phyloP scores from a whole-genome alignment of 768 basidiomycete genomes.

The Cubamyces lactineus region DNA sequence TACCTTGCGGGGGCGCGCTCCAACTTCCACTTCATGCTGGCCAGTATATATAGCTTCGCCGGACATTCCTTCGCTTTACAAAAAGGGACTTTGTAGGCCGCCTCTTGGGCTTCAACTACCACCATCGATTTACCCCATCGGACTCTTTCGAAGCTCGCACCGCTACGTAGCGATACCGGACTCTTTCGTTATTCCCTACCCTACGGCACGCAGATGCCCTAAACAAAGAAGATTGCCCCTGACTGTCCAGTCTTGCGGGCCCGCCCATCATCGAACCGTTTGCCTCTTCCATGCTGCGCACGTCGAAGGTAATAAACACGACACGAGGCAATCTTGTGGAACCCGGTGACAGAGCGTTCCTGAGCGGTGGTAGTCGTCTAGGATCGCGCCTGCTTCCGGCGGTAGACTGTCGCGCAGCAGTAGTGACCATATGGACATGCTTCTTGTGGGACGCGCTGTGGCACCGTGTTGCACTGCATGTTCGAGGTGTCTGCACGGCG shows the following conservation, averaged over 20 bases:
- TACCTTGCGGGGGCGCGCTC: not conserved
- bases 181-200: constrained; percentile 7
- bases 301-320: not conserved
- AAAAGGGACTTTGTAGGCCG: constrained; percentile 19
- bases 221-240: constrained; percentile 5
- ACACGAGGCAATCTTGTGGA: not conserved
- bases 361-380: not conserved
- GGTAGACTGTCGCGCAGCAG: not conserved
- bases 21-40: constrained; percentile 10
- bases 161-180: constrained; percentile 18
- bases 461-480: constrained; percentile 2
- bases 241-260: not conserved
- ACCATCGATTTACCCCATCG: not conserved
- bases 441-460: constrained; percentile 7
- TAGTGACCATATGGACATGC: constrained; percentile 5
- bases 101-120: too few relatives aligned
- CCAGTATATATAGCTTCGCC: constrained; percentile 14
- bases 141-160: constrained; percentile 8
- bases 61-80: not conserved
- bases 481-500: not conserved
- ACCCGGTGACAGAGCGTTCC: not conserved
- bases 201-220: constrained; percentile 6
- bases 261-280: not conserved
- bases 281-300: not conserved
- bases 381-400: not conserved